phyloP scores from a whole-genome alignment of 2,329 filamentous ascomycete genomes.

The Hymenoscyphus fructigenus region DNA sequence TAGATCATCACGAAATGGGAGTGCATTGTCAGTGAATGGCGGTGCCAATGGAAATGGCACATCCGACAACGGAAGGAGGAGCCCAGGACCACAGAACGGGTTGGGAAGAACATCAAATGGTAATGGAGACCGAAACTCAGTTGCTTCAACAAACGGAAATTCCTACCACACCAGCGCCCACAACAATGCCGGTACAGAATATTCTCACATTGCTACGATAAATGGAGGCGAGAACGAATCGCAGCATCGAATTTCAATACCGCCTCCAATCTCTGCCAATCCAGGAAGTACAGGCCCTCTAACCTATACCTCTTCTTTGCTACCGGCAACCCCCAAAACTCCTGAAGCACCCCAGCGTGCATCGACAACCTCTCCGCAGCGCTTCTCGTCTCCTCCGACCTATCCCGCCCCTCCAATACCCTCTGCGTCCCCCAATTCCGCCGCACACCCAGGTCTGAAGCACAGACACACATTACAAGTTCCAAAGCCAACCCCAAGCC shows the following conservation, averaged over 20 bases:
- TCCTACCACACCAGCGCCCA: constrained; percentile 13
- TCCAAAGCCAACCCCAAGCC: constrained; percentile 64
- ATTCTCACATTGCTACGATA: neutral
- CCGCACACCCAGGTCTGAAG: constrained; percentile 57
- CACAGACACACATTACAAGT: constrained; percentile 90
- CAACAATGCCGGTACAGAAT: neutral
- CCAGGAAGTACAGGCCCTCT: constrained; percentile 36
- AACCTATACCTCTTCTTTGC: constrained; percentile 33
- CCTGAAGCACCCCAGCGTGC: constrained; percentile 30
- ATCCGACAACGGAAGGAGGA: constrained; percentile 34
- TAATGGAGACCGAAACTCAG: constrained; percentile 32
- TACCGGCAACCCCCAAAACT: constrained; percentile 25
- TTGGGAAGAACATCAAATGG: constrained; percentile 27
- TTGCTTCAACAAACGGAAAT: constrained; percentile 33
- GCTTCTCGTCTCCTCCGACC: constrained; percentile 64
- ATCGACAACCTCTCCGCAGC: constrained; percentile 45
- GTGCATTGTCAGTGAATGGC: constrained; percentile 34
- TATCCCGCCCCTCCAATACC: constrained; percentile 52
- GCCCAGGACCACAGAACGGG: constrained; percentile 31
- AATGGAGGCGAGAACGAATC: neutral
- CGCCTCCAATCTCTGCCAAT: constrained; percentile 30
- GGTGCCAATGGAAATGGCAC: constrained; percentile 31
- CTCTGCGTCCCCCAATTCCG: constrained; percentile 39
- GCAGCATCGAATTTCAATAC: constrained; percentile 18
- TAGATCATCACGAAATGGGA: constrained; percentile 33